Conservation (phyloP, 164 flowering plant species). For the Paratinospora sagittata region DNA sequence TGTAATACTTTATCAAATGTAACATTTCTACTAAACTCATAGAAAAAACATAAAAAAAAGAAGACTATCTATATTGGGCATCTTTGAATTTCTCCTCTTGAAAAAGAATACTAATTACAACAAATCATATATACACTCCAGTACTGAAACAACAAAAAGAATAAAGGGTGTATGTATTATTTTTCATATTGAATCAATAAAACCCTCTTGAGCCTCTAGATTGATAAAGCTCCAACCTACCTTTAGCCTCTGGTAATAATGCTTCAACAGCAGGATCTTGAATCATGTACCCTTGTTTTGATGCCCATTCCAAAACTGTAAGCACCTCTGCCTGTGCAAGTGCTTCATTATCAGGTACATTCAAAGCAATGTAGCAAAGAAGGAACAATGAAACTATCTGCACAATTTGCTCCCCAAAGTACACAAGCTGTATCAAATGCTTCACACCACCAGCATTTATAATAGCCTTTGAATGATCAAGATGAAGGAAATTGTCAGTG, state of each 20-base stretch:
- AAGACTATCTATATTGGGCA: no score
- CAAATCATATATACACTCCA: no score
- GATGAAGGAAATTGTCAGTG: constrained; percentile 57
- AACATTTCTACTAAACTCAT: no score
- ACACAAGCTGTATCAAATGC: constrained; percentile 61
- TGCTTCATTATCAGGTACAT: constrained; percentile 65
- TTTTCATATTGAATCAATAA: constrained; percentile 14
- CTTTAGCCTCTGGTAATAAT: constrained; percentile 55
- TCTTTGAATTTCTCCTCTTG: no score
- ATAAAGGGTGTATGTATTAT: no score
- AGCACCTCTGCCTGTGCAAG: constrained; percentile 67
- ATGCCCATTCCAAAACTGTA: constrained; percentile 69
- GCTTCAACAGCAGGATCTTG: constrained; percentile 32
- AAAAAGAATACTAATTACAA: no score
- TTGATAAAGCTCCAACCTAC: constrained; percentile 61
- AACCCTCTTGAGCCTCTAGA: constrained; percentile 57
- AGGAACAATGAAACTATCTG: constrained; percentile 48
- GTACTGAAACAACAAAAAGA: no score
- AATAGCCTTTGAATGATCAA: constrained; percentile 60
- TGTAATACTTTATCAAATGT: no score
- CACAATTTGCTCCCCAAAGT: constrained; percentile 64
- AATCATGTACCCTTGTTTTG: constrained; percentile 41
- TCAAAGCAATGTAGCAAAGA: constrained; percentile 50
- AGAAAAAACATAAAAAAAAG: no score
- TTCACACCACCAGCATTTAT: constrained; percentile 52